phyloP scores from a whole-genome alignment of 2,329 filamentous ascomycete genomes.

The Myrmaecium sp. region DNA sequence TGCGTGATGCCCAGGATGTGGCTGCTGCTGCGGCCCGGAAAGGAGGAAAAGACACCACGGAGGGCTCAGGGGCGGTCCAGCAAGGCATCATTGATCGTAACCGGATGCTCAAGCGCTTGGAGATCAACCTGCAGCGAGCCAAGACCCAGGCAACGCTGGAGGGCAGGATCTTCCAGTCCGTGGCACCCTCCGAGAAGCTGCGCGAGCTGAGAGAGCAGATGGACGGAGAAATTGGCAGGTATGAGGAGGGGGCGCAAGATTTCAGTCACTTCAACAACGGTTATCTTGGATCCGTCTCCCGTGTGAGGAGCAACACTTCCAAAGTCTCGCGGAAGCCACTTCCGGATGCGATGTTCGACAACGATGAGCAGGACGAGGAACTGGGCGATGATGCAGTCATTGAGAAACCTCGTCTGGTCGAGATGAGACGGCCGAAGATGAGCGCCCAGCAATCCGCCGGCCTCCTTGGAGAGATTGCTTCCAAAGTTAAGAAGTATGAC shows the following conservation, averaged over 20 bases:
- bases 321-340: conserved; percentile 18
- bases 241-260: conserved; percentile 21
- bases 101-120: conserved; percentile 77
- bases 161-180: conserved; percentile 71
- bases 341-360: conserved; percentile 17
- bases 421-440: conserved; percentile 58
- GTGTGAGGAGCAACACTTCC: conserved; percentile 22
- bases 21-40: conserved; percentile 72
- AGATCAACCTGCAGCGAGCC: conserved; percentile 88
- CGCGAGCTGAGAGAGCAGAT: conserved; percentile 88
- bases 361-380: conserved; percentile 31
- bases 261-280: conserved; percentile 46
- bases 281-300: conserved; percentile 36
- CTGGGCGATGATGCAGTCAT: conserved; percentile 44
- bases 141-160: conserved; percentile 98
- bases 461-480: conserved; percentile 53
- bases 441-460: conserved; percentile 45
- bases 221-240: conserved; percentile 45
- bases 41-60: conserved; percentile 36
- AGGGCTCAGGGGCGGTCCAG: conserved; percentile 64
- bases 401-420: conserved; percentile 64
- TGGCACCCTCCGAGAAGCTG: conserved; percentile 78
- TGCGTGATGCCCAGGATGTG: conserved; percentile 90
- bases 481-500: conserved; percentile 57
- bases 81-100: conserved; percentile 88